These are phyloP conservation scores for Colletotrichum cordylinicola DNA, from an alignment of 2,329 filamentous ascomycete genomes.

Conservation along the genomic window DNA sequence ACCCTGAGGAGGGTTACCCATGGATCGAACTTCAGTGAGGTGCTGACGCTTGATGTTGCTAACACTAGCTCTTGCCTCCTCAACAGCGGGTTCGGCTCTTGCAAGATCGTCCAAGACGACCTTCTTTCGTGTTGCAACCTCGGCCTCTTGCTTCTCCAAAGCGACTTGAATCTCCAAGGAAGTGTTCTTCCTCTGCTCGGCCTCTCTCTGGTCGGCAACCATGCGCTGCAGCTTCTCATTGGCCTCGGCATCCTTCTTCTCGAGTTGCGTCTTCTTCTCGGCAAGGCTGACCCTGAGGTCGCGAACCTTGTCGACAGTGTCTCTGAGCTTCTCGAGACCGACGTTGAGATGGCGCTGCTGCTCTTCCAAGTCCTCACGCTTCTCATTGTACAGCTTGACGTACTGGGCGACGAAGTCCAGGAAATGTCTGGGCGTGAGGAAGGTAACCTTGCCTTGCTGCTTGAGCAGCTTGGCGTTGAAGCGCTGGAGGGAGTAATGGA, in stretches of 20 bases:
- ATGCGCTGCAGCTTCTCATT: conserved; percentile 98
- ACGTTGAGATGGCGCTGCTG: conserved; percentile 98
- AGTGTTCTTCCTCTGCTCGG: conserved; percentile 86
- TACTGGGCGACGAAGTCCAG: conserved; percentile 98
- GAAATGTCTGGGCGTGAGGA: conserved; percentile 95
- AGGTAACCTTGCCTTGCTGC: conserved; percentile 92
- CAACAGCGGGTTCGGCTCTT: conserved; percentile 89
- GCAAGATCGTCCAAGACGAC: conserved; percentile 89
- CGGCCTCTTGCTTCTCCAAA: conserved; percentile 86
- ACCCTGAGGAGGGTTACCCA: conserved; percentile 89
- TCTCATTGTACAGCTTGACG: conserved; percentile 96
- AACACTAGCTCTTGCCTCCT: conserved; percentile 93
- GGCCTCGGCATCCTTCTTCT: conserved; percentile 92
- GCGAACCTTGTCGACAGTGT: conserved; percentile 96
- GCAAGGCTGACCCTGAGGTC: conserved; percentile 90
- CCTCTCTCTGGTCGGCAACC: conserved; percentile 94
- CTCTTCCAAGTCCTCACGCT: conserved; percentile 97
- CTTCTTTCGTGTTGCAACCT: conserved; percentile 82
- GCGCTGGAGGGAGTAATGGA: conserved; percentile 90
- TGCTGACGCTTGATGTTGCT: conserved; percentile 98
- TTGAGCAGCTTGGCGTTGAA: conserved; percentile 90
- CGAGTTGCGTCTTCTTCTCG: conserved; percentile 91
- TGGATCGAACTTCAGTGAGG: conserved; percentile 95
- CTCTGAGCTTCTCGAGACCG: conserved; percentile 93
- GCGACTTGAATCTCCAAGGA: conserved; percentile 89